These are phyloP conservation scores for Tilletia caries DNA, from an alignment of 1,284 basidiomycete species.

Conservation along the genomic window DNA sequence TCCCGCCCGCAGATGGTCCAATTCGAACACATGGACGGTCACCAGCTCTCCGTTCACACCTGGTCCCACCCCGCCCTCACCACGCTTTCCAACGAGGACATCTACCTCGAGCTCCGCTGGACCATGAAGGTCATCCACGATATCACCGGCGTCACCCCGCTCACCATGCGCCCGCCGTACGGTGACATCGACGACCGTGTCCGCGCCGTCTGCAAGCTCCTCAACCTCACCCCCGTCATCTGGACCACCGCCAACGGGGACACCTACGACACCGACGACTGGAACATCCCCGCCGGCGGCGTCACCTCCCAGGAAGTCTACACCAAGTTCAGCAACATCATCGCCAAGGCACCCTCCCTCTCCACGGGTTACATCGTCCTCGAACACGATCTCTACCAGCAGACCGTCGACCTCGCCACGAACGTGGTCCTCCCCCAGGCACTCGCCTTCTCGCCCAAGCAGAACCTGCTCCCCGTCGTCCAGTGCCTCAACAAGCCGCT, in stretches of 20 bases:
- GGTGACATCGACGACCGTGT: conserved; percentile 54
- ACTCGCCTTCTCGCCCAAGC: conserved; percentile 58
- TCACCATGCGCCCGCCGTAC: conserved; percentile 56
- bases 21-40: conserved; percentile 73
- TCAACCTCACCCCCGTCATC: conserved; percentile 50
- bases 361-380: conserved; percentile 88
- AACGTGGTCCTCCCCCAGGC: conserved; percentile 45
- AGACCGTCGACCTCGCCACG: conserved; percentile 48
- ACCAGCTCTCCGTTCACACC: conserved; percentile 53
- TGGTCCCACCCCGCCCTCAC: conserved; percentile 67
- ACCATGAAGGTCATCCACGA: conserved; percentile 75
- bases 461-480: conserved; percentile 60
- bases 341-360: conserved; percentile 41
- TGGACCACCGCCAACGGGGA: conserved; percentile 40
- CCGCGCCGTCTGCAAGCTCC: conserved; percentile 42
- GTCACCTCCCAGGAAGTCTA: conserved; percentile 37
- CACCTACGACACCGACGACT: conserved; percentile 49
- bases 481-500: conserved; percentile 36
- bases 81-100: conserved; percentile 74
- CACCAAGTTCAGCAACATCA: conserved; percentile 39
- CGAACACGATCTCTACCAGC: conserved; percentile 51
- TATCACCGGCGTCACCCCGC: conserved; percentile 48
- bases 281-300: conserved; percentile 42
- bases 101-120: conserved; percentile 91
- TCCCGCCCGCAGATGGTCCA: conserved; percentile 72